Percentiles rank a stretch among this genome's conserved stretches.
Evolutionary conservation across 2,329 filamentous ascomycete species (phyloP).

Genomic region (Geoglossum cookeanum): DNA sequence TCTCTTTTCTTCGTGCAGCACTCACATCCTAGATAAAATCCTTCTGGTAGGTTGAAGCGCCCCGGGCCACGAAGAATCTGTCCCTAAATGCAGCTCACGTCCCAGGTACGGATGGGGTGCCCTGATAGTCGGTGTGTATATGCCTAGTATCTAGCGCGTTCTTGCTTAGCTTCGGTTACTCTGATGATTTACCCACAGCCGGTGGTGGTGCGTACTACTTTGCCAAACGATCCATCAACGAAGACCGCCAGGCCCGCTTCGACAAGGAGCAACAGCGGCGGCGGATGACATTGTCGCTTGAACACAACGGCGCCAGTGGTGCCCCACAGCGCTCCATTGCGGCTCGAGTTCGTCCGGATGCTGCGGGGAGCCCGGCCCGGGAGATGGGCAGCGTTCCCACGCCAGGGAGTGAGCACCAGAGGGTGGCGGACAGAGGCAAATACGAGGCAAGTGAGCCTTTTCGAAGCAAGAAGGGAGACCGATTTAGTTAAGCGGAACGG

Average conservation of each 20-base stretch:
- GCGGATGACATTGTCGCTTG: constrained; percentile 30
- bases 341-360: constrained; percentile 20
- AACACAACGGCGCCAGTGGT: constrained; percentile 26
- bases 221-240: constrained; percentile 86
- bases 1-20: background rate
- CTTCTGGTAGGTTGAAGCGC: constrained; percentile 35
- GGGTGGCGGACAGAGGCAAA: constrained; percentile 62
- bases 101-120: constrained; percentile 65
- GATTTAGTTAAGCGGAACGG: constrained; percentile 25
- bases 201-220: constrained; percentile 90
- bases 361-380: constrained; percentile 47
- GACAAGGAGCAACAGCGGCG: constrained; percentile 24
- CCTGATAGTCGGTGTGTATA: constrained; percentile 54
- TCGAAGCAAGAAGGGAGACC: constrained; percentile 63
- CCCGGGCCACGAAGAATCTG: constrained; percentile 2
- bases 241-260: constrained; percentile 60
- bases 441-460: constrained; percentile 69
- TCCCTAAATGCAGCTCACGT: constrained; percentile 19
- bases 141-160: background rate
- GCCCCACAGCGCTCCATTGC: constrained; percentile 14
- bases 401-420: constrained; percentile 48
- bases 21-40: constrained; percentile 33
- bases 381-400: constrained; percentile 56
- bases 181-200: constrained; percentile 29
- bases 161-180: constrained; percentile 1